phyloP scores from a whole-genome alignment of 1,139 yeast genomes.

The Zygoascus meyerae region DNA sequence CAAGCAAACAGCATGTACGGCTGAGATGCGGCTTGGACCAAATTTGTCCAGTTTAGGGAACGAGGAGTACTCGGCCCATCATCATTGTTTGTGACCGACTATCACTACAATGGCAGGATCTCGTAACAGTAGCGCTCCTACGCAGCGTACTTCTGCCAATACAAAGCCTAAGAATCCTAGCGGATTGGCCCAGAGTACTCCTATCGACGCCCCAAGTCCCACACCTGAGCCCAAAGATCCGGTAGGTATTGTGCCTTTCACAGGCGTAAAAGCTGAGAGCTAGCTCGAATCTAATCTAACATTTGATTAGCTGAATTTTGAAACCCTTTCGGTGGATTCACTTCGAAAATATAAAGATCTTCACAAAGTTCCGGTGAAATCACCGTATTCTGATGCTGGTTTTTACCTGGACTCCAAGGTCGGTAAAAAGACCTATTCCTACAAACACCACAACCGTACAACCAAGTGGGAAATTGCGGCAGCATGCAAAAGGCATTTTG shows the following conservation, averaged over 20 bases:
- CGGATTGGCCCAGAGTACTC: conserved; percentile 5
- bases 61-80: too few species aligned
- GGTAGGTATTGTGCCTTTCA: not conserved
- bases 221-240: conserved; percentile 10
- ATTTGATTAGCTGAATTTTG: conserved; percentile 46
- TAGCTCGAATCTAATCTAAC: not conserved
- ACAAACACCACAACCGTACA: conserved; percentile 40
- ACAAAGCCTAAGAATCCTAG: conserved; percentile 6
- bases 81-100: too few species aligned
- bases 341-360: conserved; percentile 54
- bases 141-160: not conserved
- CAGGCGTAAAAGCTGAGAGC: not conserved
- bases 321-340: conserved; percentile 45
- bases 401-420: conserved; percentile 55
- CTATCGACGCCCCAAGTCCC: conserved; percentile 2
- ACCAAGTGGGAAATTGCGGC: conserved; percentile 52
- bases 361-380: conserved; percentile 45
- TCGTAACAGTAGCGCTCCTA: not conserved
- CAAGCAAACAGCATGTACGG: too few species aligned
- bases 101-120: conserved; percentile 2
- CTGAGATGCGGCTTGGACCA: too few species aligned
- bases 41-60: too few species aligned
- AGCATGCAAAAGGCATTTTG: conserved; percentile 57
- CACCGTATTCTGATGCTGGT: conserved; percentile 52
- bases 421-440: conserved; percentile 58